These are phyloP conservation scores for Chaetomium globosum DNA, from an alignment of 2,329 filamentous ascomycete species.

Conservation along the genomic window DNA sequence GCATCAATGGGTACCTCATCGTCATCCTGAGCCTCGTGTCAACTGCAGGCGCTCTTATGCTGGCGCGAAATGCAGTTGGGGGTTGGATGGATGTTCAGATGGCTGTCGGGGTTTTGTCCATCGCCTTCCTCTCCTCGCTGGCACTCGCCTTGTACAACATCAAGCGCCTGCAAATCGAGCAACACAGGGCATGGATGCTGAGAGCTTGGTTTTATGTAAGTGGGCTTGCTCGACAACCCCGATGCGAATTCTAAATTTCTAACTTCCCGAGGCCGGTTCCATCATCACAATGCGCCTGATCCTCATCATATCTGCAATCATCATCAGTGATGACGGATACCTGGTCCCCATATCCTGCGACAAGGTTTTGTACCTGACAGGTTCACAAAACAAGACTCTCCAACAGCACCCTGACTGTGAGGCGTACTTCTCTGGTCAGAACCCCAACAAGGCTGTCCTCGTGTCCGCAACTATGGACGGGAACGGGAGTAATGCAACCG, in stretches of 20 bases:
- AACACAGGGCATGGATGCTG: conserved; percentile 67
- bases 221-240: not conserved
- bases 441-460: conserved; percentile 37
- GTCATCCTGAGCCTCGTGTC: conserved; percentile 51
- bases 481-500: conserved; percentile 42
- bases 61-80: conserved; percentile 55
- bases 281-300: conserved; percentile 58
- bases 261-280: conserved; percentile 45
- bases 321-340: conserved; percentile 43
- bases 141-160: conserved; percentile 58
- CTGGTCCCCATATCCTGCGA: conserved; percentile 48
- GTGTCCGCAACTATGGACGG: conserved; percentile 43
- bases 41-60: conserved; percentile 56
- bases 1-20: conserved; percentile 62
- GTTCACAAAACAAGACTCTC: conserved; percentile 38
- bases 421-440: conserved; percentile 42
- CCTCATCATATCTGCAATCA: conserved; percentile 46
- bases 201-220: conserved; percentile 55
- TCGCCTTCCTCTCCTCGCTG: conserved; percentile 50
- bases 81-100: conserved; percentile 56
- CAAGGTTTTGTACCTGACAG: conserved; percentile 50
- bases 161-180: conserved; percentile 62
- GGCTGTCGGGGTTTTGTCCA: conserved; percentile 47
- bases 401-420: conserved; percentile 51
- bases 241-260: not conserved